These are phyloP conservation scores for Colletotrichum tabaci DNA, from an alignment of 2,329 filamentous ascomycete species.

Conservation along the genomic window DNA sequence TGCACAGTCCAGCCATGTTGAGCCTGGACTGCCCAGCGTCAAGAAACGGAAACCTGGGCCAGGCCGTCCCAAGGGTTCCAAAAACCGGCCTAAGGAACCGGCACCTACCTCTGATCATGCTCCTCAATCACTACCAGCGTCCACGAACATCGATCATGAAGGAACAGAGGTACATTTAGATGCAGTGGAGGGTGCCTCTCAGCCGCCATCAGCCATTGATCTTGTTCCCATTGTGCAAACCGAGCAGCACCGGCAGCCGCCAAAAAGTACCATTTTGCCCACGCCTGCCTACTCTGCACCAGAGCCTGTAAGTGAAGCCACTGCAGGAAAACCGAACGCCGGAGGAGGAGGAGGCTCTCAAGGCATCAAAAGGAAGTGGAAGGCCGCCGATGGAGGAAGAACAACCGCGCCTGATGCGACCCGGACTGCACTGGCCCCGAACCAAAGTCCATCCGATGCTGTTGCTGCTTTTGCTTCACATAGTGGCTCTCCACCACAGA, in stretches of 20 bases:
- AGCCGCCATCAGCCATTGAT: neutral
- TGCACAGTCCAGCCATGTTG: neutral
- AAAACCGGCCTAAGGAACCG: conserved; percentile 61
- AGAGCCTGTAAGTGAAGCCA: neutral
- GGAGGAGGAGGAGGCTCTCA: neutral
- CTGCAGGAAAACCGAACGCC: neutral
- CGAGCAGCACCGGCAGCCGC: neutral
- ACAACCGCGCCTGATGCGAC: neutral
- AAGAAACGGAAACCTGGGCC: conserved; percentile 53
- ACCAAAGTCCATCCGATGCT: neutral
- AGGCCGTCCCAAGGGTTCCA: conserved; percentile 68
- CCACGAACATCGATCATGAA: conserved; percentile 5
- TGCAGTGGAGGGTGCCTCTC: neutral
- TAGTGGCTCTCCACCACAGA: neutral
- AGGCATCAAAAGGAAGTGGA: conserved; percentile 23
- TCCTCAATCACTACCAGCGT: neutral
- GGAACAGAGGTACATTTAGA: neutral
- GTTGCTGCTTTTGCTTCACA: neutral
- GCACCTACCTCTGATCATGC: neutral
- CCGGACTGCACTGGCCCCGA: neutral
- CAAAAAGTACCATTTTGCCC: neutral
- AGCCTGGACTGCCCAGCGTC: conserved; percentile 44
- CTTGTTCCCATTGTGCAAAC: neutral
- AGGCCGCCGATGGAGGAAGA: neutral
- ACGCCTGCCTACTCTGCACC: no score